phyloP scores from a whole-genome alignment of 2,329 filamentous ascomycete species.

The Ophiostoma pallidulum region DNA sequence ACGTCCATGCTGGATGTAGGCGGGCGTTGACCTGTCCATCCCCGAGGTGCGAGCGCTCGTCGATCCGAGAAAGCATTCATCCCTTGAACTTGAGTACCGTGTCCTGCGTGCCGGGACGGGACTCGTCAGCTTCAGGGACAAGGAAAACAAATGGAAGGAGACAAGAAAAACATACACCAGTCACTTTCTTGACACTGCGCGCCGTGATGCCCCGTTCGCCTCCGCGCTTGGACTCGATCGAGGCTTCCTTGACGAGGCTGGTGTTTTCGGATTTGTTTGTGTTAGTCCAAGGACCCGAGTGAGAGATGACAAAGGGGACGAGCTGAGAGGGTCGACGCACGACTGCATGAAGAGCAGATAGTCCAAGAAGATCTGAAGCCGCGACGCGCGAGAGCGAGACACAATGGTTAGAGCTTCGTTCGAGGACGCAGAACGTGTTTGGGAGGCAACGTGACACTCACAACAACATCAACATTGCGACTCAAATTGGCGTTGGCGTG shows the following conservation, averaged over 20 bases:
- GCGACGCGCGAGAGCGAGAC: conserved; percentile 7
- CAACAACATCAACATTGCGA: conserved; percentile 79
- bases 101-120: conserved; percentile 38
- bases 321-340: conserved; percentile 26
- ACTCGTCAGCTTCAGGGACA: background rate
- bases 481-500: conserved; percentile 71
- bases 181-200: conserved; percentile 66
- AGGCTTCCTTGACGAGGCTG: conserved; percentile 71
- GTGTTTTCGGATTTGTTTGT: background rate
- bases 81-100: conserved; percentile 60
- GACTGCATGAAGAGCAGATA: conserved; percentile 73
- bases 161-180: conserved; percentile 46
- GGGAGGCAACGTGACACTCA: conserved; percentile 31
- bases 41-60: too few species aligned
- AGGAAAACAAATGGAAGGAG: too few species aligned
- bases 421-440: too few species aligned
- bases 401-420: too few species aligned
- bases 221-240: conserved; percentile 63
- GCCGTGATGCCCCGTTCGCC: conserved; percentile 68
- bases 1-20: too few species aligned
- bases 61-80: too few species aligned
- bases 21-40: too few species aligned
- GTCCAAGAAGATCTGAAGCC: conserved; percentile 64
- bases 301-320: too few species aligned
- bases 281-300: background rate